Percentiles rank a stretch among this genome's conserved stretches.
phyloP scores from a whole-genome alignment of 768 basidiomycete species.

The Tricholoma furcatifolium region DNA sequence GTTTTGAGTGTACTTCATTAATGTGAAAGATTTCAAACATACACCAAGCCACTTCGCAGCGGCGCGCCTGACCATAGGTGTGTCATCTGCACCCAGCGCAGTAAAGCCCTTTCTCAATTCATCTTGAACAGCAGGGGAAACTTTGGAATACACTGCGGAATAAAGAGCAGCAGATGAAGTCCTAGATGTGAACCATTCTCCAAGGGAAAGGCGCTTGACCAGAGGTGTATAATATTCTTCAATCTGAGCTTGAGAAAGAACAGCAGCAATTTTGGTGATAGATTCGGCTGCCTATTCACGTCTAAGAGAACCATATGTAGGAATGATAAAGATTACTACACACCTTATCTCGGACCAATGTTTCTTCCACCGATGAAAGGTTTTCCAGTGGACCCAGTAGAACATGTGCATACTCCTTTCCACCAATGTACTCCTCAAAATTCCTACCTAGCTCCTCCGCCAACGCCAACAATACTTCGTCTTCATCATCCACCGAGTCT shows the following conservation, averaged over 20 bases:
- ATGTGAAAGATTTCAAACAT: constrained; percentile 30
- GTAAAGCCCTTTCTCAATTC: constrained; percentile 87
- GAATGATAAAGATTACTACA: constrained; percentile 28
- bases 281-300: constrained; percentile 84
- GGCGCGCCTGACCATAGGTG: constrained; percentile 97
- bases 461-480: constrained; percentile 93
- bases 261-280: constrained; percentile 82
- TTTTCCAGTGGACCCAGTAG: constrained; percentile 92
- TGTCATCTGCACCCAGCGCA: constrained; percentile 86
- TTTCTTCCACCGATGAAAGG: constrained; percentile 95
- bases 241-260: constrained; percentile 75
- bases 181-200: constrained; percentile 99
- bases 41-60: constrained; percentile 97
- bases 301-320: constrained; percentile 8
- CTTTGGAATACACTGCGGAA: constrained; percentile 84
- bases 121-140: constrained; percentile 70
- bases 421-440: constrained; percentile 95
- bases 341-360: constrained; percentile 96
- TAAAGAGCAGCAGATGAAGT: constrained; percentile 95
- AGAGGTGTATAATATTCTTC: constrained; percentile 93
- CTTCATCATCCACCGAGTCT: constrained; percentile 99
- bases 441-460: constrained; percentile 92
- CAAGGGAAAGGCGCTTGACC: constrained; percentile 81
- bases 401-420: constrained; percentile 81
- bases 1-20: not conserved